Evolutionary conservation across 805 yeast genomes (phyloP).

Genomic region (Candida anglica): DNA sequence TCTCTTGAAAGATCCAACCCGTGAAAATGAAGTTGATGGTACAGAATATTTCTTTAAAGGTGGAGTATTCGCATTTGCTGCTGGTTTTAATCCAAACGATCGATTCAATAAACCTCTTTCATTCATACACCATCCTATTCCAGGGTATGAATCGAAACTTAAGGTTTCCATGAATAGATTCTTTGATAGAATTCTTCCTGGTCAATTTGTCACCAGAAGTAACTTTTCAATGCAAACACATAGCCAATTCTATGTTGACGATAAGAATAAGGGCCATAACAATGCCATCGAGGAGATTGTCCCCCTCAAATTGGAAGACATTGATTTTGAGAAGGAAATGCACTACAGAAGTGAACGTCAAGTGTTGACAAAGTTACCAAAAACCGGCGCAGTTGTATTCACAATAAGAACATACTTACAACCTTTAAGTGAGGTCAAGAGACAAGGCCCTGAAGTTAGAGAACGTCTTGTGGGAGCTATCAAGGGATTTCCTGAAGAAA

Average conservation of each 20-base stretch:
- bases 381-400: slow-evolving; percentile 34
- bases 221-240: slow-evolving; percentile 41
- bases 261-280: slow-evolving; percentile 37
- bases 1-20: slow-evolving; percentile 29
- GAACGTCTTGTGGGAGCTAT: slow-evolving; percentile 62
- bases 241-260: slow-evolving; percentile 31
- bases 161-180: slow-evolving; percentile 39
- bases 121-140: slow-evolving; percentile 37
- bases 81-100: slow-evolving; percentile 38
- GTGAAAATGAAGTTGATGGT: slow-evolving; percentile 23
- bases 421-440: slow-evolving; percentile 30
- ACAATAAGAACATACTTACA: slow-evolving; percentile 38
- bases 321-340: slow-evolving; percentile 36
- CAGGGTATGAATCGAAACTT: slow-evolving; percentile 36
- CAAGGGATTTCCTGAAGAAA: slow-evolving; percentile 53
- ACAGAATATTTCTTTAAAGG: slow-evolving; percentile 40
- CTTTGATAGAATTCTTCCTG: slow-evolving; percentile 30
- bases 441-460: slow-evolving; percentile 32
- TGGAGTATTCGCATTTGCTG: slow-evolving; percentile 43
- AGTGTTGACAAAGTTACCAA: slow-evolving; percentile 34
- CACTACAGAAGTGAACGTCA: slow-evolving; percentile 43
- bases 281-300: slow-evolving; percentile 18
- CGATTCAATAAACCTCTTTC: slow-evolving; percentile 35
- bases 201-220: slow-evolving; percentile 35
- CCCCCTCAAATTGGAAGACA: slow-evolving; percentile 21